phyloP scores from a whole-genome alignment of 352 stramenopile species.

The Phytophthora quininea region DNA sequence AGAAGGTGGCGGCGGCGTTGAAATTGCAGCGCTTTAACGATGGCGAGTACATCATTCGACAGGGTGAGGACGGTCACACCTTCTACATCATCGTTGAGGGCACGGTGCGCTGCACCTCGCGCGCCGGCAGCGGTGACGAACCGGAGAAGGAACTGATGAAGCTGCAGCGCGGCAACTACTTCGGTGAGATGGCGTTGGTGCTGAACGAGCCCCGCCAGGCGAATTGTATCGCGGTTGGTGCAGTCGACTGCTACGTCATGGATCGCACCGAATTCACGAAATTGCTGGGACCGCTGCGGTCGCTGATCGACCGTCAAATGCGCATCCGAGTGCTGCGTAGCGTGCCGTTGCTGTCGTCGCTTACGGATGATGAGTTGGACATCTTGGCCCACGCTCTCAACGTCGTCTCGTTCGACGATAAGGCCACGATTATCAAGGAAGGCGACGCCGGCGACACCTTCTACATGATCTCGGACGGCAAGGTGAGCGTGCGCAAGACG shows the following conservation, averaged over 20 bases:
- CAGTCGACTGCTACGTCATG: constrained; percentile 92
- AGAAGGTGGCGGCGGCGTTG: constrained; percentile 84
- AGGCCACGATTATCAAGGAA: constrained; percentile 86
- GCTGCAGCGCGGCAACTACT: constrained; percentile 84
- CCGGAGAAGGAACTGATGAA: constrained; percentile 82
- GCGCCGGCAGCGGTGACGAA: constrained; percentile 44
- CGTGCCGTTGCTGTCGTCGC: constrained; percentile 88
- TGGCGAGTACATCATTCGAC: constrained; percentile 93
- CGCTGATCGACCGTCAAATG: constrained; percentile 88
- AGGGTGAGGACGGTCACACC: constrained; percentile 94
- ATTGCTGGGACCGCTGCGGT: constrained; percentile 78
- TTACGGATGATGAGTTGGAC: constrained; percentile 90
- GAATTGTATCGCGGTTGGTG: constrained; percentile 78
- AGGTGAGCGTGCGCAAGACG: constrained; percentile 77
- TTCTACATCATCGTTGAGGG: constrained; percentile 98
- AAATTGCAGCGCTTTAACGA: constrained; percentile 87
- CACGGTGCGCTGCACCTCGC: constrained; percentile 82
- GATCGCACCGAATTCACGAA: constrained; percentile 89
- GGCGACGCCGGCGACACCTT: constrained; percentile 82
- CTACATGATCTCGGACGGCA: constrained; percentile 89
- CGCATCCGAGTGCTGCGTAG: constrained; percentile 92
- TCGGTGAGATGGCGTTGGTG: constrained; percentile 89
- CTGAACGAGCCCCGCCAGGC: constrained; percentile 86
- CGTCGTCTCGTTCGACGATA: constrained; percentile 86
- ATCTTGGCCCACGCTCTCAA: constrained; percentile 85